A percentile compares a stretch with the other conserved stretches of the same genome.
phyloP scores from a whole-genome alignment of 2,329 filamentous ascomycete genomes.

The Ilyonectria mors-panacis region DNA sequence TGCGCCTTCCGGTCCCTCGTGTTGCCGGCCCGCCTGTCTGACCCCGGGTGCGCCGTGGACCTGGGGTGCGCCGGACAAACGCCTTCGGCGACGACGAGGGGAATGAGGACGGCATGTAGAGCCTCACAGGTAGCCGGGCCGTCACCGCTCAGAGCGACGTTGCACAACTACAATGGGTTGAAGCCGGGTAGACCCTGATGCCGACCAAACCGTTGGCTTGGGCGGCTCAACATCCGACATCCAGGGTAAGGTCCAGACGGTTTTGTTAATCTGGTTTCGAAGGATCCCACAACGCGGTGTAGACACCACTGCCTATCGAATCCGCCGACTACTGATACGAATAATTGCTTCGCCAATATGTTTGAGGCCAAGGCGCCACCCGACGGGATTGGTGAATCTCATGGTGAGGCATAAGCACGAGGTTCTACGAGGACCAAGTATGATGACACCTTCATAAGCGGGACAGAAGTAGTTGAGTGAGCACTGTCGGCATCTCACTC shows the following conservation, averaged over 20 bases:
- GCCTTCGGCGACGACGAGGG: not conserved
- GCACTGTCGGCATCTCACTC: not conserved
- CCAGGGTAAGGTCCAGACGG: not conserved
- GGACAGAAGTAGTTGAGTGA: not conserved
- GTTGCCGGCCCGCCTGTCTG: not conserved
- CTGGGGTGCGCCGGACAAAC: slow-evolving; percentile 13
- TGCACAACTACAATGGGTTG: slow-evolving; percentile 10
- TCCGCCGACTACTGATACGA: not conserved
- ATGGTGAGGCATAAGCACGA: not conserved
- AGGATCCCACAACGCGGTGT: not conserved
- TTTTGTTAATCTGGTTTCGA: too few relatives aligned
- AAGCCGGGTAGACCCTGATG: not conserved
- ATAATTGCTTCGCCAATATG: not conserved
- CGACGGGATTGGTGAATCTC: not conserved
- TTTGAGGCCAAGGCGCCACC: not conserved
- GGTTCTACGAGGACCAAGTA: slow-evolving; percentile 5
- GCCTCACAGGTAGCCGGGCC: not conserved
- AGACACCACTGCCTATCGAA: not conserved
- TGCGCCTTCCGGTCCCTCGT: not conserved
- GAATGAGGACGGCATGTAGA: not conserved
- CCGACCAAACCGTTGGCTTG: not conserved
- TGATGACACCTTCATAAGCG: not conserved
- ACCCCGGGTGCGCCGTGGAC: slow-evolving; percentile 3
- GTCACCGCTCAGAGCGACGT: slow-evolving; percentile 8
- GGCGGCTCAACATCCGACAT: not conserved